Percentiles rank a stretch among this genome's conserved stretches.
Conservation (phyloP, 345 rosid species). For the Camelina sativa region DNA sequence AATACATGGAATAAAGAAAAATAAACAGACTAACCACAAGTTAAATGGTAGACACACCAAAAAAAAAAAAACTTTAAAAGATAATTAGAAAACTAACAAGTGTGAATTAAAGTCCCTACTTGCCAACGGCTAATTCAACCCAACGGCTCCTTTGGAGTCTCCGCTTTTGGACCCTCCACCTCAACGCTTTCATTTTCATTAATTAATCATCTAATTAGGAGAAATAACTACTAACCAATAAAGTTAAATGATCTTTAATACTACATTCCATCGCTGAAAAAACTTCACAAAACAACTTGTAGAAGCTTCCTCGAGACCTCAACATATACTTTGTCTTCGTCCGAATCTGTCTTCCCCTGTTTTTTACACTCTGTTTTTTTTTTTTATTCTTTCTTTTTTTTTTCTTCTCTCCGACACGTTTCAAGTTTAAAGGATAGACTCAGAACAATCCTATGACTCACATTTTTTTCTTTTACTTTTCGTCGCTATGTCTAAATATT, state of each 20-base stretch:
- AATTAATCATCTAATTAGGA: conserved; percentile 26
- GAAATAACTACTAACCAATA: conserved; percentile 19
- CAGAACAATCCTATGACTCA: conserved; percentile 14
- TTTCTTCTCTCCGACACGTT: conserved; percentile 34
- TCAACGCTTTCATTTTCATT: conserved; percentile 21
- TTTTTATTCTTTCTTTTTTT: conserved; percentile 26
- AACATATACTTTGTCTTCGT: conserved; percentile 10
- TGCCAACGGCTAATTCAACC: conserved; percentile 34
- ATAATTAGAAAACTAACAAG: background rate
- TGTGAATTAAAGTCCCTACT: conserved; percentile 3
- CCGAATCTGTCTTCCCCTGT: conserved; percentile 16
- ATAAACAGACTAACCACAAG: too few relatives aligned
- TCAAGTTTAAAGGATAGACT: conserved; percentile 33
- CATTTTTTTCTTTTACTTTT: conserved; percentile 15
- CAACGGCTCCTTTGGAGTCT: conserved; percentile 40
- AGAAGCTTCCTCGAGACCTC: conserved; percentile 33
- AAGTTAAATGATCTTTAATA: conserved; percentile 10
- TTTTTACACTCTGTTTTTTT: conserved; percentile 23
- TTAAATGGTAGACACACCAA: background rate
- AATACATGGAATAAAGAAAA: background rate
- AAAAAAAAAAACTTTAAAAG: background rate
- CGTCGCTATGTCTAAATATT: background rate
- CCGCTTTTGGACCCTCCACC: conserved; percentile 18
- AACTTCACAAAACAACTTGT: background rate
- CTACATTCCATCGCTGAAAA: background rate